These are phyloP conservation scores for Tulasnella sp. DNA, from an alignment of 768 basidiomycete genomes.

Conservation along the genomic window DNA sequence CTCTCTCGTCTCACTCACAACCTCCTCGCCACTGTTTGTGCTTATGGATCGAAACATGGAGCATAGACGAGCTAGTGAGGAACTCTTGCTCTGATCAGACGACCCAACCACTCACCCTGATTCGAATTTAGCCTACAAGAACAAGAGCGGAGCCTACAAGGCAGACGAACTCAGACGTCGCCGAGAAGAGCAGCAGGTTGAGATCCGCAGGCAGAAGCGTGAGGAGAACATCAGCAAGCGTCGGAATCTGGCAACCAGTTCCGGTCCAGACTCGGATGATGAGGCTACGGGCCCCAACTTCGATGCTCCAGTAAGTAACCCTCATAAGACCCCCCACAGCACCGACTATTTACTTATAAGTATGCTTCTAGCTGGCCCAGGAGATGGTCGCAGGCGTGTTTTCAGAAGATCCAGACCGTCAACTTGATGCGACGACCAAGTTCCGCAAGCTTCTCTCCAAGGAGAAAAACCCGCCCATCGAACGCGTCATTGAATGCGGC, in stretches of 20 bases:
- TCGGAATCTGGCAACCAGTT: slow-evolving; percentile 80
- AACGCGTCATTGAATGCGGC: slow-evolving; percentile 94
- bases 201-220: slow-evolving; percentile 96
- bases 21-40: neutral
- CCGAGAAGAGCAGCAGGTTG: slow-evolving; percentile 97
- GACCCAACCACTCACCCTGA: neutral
- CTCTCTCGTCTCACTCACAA: neutral
- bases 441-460: slow-evolving; percentile 98
- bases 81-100: neutral
- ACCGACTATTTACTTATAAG: neutral
- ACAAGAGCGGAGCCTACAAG: slow-evolving; percentile 74
- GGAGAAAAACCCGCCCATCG: slow-evolving; percentile 99
- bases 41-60: slow-evolving; percentile 19
- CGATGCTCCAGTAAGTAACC: slow-evolving; percentile 67
- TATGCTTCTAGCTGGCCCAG: slow-evolving; percentile 59
- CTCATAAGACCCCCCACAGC: slow-evolving; percentile 6
- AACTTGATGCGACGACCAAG: slow-evolving; percentile 91
- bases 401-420: slow-evolving; percentile 84
- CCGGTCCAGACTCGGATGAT: slow-evolving; percentile 84
- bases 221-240: slow-evolving; percentile 99
- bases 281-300: slow-evolving; percentile 58
- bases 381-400: slow-evolving; percentile 95
- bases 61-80: slow-evolving; percentile 24
- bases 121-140: slow-evolving; percentile 71
- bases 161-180: slow-evolving; percentile 92